Percentiles rank a stretch among this genome's conserved stretches.
phyloP scores from a whole-genome alignment of 129 eudicot species.

The Oenanthe sinensis region DNA sequence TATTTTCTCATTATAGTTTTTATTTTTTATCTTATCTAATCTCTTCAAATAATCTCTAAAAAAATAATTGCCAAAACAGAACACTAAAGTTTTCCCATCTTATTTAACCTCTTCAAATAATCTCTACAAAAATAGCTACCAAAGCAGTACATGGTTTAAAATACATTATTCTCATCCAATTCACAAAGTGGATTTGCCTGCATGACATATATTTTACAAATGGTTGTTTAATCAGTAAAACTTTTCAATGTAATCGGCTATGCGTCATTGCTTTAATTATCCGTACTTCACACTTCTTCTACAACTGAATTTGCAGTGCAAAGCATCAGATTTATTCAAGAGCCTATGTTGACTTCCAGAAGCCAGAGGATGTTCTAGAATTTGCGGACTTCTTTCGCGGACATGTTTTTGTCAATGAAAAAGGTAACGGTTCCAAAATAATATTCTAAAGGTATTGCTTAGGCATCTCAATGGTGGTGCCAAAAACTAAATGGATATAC shows the following conservation, averaged over 20 bases:
- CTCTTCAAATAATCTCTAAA: background rate
- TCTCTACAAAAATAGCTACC: background rate
- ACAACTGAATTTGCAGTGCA: constrained; percentile 43
- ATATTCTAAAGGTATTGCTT: constrained; percentile 14
- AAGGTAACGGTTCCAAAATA: constrained; percentile 41
- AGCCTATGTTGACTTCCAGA: constrained; percentile 72
- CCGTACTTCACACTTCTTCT: background rate
- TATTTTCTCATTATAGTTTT: background rate
- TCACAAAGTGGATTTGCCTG: background rate
- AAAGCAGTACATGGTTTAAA: background rate
- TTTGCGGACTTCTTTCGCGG: constrained; percentile 86
- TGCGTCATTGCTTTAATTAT: background rate
- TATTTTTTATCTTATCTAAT: background rate
- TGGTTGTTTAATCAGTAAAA: background rate
- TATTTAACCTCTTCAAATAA: background rate
- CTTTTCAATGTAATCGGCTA: background rate
- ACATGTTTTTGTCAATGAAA: constrained; percentile 89
- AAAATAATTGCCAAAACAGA: background rate
- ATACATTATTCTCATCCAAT: background rate
- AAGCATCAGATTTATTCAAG: constrained; percentile 51
- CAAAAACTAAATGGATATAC: background rate
- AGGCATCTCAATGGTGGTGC: constrained; percentile 3
- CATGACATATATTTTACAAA: background rate
- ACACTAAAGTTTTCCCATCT: background rate
- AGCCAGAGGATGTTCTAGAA: constrained; percentile 76